These are phyloP conservation scores for Blepharisma stoltei DNA, from an alignment of 73 alveolate genomes.

Conservation along the genomic window DNA sequence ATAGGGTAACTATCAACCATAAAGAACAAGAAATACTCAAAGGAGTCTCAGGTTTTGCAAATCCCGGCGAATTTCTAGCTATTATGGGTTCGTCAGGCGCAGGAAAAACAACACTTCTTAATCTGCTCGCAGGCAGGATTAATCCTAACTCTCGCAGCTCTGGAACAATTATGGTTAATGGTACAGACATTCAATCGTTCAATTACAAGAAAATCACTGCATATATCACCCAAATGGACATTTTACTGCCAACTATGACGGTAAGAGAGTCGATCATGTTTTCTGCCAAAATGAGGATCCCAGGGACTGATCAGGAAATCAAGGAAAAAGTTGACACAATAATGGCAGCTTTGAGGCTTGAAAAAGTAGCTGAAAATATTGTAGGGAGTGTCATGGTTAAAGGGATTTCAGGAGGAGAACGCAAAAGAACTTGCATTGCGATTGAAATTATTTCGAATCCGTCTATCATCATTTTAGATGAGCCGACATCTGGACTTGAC, in stretches of 20 bases:
- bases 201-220: no score
- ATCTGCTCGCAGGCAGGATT: slow-evolving; percentile 26
- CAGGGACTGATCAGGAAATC: not conserved
- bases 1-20: not conserved
- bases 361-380: not conserved
- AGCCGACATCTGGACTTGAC: slow-evolving; percentile 25
- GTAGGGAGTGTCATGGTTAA: not conserved
- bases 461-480: not conserved
- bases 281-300: not conserved
- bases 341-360: not conserved
- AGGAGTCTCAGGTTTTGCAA: slow-evolving; percentile 43
- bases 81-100: slow-evolving; percentile 49
- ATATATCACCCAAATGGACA: not conserved
- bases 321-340: not conserved
- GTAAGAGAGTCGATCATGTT: not conserved
- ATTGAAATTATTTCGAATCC: slow-evolving; percentile 1
- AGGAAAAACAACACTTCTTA: slow-evolving; percentile 41
- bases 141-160: not conserved
- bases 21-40: slow-evolving; percentile 30
- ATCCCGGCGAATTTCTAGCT: slow-evolving; percentile 32
- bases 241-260: not conserved
- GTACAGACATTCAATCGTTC: not conserved
- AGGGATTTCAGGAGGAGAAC: slow-evolving; percentile 31
- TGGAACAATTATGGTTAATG: not conserved
- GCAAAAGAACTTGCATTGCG: slow-evolving; percentile 15